Base-by-base conservation (phyloP, 2,329 filamentous ascomycete species). In the Delphinella strobiligena region DNA sequence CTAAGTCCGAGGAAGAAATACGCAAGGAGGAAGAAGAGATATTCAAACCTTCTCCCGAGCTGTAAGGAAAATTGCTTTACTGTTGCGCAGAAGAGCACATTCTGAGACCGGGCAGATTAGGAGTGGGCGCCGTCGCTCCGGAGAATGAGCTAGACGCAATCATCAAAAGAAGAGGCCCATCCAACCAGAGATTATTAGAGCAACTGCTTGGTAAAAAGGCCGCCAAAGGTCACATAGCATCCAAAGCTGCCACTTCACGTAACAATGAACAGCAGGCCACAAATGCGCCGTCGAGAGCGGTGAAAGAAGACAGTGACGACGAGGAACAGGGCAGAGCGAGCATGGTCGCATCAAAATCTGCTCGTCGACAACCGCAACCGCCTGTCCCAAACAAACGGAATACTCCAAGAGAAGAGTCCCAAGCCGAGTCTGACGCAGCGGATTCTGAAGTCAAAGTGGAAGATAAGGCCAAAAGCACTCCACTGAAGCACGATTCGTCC, bases 21-120 rank as follows among this genome's bases (percentile, higher is more conserved):
- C 61, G 68, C 41, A 56, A 62, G 31, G 69, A 74, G 35, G 72
- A 77, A 44, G 61, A 71, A 48, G 68, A 71, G 45, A 61, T 73
- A 30, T 73, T 72, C 48, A 64, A 60, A 12, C 61, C 66, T 29
- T 66, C 67, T 3, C 69, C 71, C 16, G 71, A 75, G 51, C 64
- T 64, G 73, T 75, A 58, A 36, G 60, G 52, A 27, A 27, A 2
- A 5, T 19, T 14, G n/a, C 15, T 19, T 31, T 31, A 31, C 33
- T 18, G 17, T 34, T 45, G 38, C 15, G 10, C 7, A 45, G 29
- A 36, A 30, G 36, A 29, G 38, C 37, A 34, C 40, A 30, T 29
- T 33, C 40, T 42, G 11, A 35, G 19, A 42, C 34, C 29, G 22
- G 34, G 12, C 34, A 64, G 61, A 33, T 50, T 63, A 41, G 62